Base-by-base conservation (phyloP, 352 stramenopile genomes). In the Pythium aquatile region DNA sequence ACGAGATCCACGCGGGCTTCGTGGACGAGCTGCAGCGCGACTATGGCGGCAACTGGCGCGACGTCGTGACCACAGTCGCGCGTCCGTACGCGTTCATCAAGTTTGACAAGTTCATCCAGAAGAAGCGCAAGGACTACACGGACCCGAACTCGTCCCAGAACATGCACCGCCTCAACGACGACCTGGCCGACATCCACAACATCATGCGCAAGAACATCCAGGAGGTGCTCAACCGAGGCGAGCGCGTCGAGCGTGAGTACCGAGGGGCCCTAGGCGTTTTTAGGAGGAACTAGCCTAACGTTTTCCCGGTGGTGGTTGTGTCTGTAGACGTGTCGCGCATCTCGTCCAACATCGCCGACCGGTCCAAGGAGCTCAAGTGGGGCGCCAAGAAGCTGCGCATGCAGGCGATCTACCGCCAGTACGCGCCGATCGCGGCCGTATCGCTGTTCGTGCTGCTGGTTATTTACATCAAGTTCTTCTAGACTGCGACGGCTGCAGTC, bases 131-230 rank as follows among this genome's bases (percentile, higher is more conserved):
- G 65, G 97, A 99, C 63, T 99, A 98, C 72, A 88, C 88, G 44
- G 97, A 99, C 76, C 96, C 96, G 20, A 98, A 95, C 58, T 98
- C 90, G 52, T 88, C 89, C 37, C 83, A 97, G 71, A 98, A 98
- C 75, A 98, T 98, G 81, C 88, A 94, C 59, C 94, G 94, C 44
- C 77, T 99, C 39, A 99, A 98, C 78, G 90, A 98, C 66, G 97
- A 99, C 71, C 82, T 99, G 58, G 92, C 91, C 32, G 97, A 99
- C 65, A 99, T 99, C 78, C 96, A 99, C 79, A 98, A 94, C 71
- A 99, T 99, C 73, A 99, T 99, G 97, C 89, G 92, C 73, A 97
- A 98, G 73, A 99, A 99, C 82, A 98, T 98, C 64, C 88, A 98
- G 68, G 94, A 98, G 66, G 93, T 98, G 67, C 83, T 97, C 40